A percentile compares a stretch with the other conserved stretches of the same genome.
Conservation (phyloP, 345 rosid species). For the Aquilaria malaccensis region DNA sequence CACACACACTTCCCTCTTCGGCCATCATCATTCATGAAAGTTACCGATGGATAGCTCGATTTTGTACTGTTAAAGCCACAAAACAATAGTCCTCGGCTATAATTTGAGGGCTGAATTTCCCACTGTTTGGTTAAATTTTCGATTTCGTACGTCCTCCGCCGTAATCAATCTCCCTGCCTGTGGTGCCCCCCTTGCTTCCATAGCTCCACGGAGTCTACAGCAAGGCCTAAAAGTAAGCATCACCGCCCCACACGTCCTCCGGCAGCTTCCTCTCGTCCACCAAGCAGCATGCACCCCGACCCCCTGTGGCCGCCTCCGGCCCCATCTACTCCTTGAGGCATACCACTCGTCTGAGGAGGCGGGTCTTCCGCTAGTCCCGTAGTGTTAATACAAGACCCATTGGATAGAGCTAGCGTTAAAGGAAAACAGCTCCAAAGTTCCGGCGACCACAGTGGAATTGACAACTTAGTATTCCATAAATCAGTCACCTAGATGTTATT, state of each 20-base stretch:
- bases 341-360: constrained; percentile 94
- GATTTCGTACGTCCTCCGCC: constrained; percentile 45
- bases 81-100: no score
- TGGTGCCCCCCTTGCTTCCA: constrained; percentile 87
- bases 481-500: no score
- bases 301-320: constrained; percentile 97
- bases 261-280: constrained; percentile 61
- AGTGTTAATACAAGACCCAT: constrained; percentile 66
- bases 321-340: constrained; percentile 81
- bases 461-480: no score
- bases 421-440: constrained; percentile 66
- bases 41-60: no score
- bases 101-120: no score
- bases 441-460: constrained; percentile 56
- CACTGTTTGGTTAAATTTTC: no score
- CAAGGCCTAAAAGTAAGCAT: constrained; percentile 89
- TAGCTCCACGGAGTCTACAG: constrained; percentile 68
- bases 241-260: constrained; percentile 99
- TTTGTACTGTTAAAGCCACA: no score
- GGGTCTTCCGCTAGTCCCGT: constrained; percentile 82
- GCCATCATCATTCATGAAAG: no score
- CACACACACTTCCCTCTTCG: no score
- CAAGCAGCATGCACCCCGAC: constrained; percentile 87
- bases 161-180: constrained; percentile 73
- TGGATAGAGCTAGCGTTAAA: constrained; percentile 51